Base-by-base conservation (phyloP, 495 filamentous ascomycete genomes). In the Aspergillus steynii region DNA sequence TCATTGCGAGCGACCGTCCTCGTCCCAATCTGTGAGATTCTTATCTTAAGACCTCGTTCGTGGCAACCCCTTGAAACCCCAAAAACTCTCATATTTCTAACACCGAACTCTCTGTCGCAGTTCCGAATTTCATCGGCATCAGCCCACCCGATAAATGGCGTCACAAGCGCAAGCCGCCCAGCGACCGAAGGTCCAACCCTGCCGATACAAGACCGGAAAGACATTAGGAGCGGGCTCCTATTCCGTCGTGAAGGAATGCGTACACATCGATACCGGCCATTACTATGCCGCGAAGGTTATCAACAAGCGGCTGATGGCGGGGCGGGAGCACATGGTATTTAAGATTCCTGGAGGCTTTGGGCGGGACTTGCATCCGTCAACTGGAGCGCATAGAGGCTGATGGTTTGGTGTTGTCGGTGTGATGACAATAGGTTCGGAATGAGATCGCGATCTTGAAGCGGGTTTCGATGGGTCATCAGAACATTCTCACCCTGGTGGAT, bases 241-340 rank as follows among this genome's bases (percentile, higher is more conserved):
- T 78, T 97, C 93, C 50, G 95, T 98, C 59, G 95, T 99, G n/a
- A 98, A 98, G 75, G 95, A 99, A 77, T 99, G 95, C 73, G 93
- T 99, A 25, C 96, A 98, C 74, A 97, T 98, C 67, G 95, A 98
- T 65, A 98, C 96, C 1, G 96, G 94, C 52, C 85, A 93, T 57
- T 98, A 97, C 79, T 99, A 98, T 87, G 95, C 95, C 15, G 95
- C 96, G 45, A 99, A 99, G 77, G 96, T 99, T 26, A 99, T 99
- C 77, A 99, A 98, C 75, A 99, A 99, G 84, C 84, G 95, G 34
- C 78, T 99, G 67, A 99, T 99, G 95, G 90, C 92, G 31, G 95
- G 95, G 53, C 85, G 96, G 60, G 95, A 99, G 77, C 95, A 98
- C 74, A 99, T 99, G 95, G 95, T 97, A 80, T 37, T 77, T 69